A percentile compares a stretch with the other conserved stretches of the same genome.
Evolutionary conservation across 2,329 filamentous ascomycete species (phyloP).

Genomic region (Monosporascus sp.): DNA sequence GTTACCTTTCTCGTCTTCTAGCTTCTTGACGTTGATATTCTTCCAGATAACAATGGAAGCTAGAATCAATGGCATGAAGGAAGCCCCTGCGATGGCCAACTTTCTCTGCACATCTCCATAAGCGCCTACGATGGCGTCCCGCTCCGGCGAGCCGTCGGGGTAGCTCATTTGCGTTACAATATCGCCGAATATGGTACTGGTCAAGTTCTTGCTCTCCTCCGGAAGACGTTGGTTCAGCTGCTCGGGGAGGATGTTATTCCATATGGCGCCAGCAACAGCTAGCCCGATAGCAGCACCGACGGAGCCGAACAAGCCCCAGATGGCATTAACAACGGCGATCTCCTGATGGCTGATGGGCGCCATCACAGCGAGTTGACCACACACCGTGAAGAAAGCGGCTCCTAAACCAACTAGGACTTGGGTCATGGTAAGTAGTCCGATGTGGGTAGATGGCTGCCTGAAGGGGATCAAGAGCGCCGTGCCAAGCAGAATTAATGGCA

Average conservation of each 20-base stretch:
- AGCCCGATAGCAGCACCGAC: constrained; percentile 55
- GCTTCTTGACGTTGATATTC: constrained; percentile 34
- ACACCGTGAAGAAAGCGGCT: constrained; percentile 33
- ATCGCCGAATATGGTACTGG: constrained; percentile 37
- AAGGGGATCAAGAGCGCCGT: constrained; percentile 39
- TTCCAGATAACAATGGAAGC: constrained; percentile 31
- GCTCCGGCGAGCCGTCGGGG: constrained; percentile 38
- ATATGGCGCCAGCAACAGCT: constrained; percentile 56
- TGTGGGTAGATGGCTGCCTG: constrained; percentile 29
- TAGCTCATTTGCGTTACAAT: constrained; percentile 47
- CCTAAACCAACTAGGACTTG: constrained; percentile 51
- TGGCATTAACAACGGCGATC: constrained; percentile 50
- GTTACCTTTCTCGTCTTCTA: constrained; percentile 27
- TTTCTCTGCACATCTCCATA: constrained; percentile 39
- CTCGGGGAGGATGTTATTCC: constrained; percentile 47
- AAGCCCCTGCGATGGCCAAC: constrained; percentile 35
- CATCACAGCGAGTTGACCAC: constrained; percentile 52
- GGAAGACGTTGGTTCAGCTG: constrained; percentile 39
- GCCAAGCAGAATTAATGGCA: constrained; percentile 36
- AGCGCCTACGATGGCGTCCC: constrained; percentile 52
- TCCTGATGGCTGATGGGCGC: constrained; percentile 50
- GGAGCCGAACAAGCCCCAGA: constrained; percentile 53
- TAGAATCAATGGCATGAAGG: constrained; percentile 30
- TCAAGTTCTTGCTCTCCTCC: constrained; percentile 29
- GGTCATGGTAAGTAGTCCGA: constrained; percentile 47